phyloP scores from a whole-genome alignment of 176 grass and related monocot species.

The Pharus latifolius region DNA sequence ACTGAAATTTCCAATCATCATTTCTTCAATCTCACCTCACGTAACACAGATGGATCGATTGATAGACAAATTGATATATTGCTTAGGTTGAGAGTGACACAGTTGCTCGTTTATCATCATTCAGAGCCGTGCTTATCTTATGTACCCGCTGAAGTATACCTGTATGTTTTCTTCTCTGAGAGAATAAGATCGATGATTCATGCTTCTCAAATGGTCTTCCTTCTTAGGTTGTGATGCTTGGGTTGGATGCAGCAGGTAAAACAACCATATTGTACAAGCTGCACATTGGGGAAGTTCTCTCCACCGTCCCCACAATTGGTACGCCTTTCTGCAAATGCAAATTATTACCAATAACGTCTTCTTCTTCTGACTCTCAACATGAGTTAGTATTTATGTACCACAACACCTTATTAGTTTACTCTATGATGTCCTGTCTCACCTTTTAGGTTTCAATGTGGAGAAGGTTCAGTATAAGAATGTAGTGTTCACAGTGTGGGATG shows the following conservation, averaged over 20 bases:
- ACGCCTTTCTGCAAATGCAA: not conserved
- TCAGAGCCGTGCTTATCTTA: no score
- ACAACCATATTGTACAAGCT: conserved; percentile 96
- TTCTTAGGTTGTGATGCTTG: conserved; percentile 90
- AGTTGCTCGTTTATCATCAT: no score
- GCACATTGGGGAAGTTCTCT: conserved; percentile 93
- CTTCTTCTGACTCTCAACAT: not conserved
- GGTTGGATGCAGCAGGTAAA: conserved; percentile 90
- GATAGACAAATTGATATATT: no score
- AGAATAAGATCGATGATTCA: not conserved
- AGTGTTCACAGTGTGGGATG: conserved; percentile 97
- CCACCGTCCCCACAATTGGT: conserved; percentile 94
- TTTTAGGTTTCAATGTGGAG: conserved; percentile 89
- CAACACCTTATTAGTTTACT: not conserved
- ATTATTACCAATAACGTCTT: no score
- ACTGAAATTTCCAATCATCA: no score
- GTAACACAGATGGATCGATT: no score
- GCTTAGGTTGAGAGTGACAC: no score
- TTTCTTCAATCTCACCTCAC: no score
- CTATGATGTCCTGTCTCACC: not conserved
- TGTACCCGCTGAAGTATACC: no score
- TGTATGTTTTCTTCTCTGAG: no score
- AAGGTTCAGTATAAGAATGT: conserved; percentile 99
- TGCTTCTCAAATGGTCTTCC: not conserved
- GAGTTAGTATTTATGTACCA: not conserved